These are phyloP conservation scores for Eragrostis nindensis DNA, from an alignment of 176 grass and related monocot genomes.

Conservation along the genomic window DNA sequence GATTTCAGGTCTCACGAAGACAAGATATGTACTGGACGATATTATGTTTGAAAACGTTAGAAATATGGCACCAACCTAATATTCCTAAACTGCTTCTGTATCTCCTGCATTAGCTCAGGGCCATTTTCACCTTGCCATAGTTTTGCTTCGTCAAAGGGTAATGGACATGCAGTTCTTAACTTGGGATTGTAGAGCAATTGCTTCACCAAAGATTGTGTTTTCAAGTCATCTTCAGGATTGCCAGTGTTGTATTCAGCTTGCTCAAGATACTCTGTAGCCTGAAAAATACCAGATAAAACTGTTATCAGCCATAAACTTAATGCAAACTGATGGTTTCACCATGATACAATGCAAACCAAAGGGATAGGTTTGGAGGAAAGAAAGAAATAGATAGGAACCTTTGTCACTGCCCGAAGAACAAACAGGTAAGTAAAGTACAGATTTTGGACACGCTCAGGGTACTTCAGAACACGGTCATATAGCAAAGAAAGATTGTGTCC, in stretches of 20 bases:
- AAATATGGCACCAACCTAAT: conserved; percentile 63
- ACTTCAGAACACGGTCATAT: conserved; percentile 85
- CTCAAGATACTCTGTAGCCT: conserved; percentile 95
- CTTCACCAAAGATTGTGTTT: conserved; percentile 81
- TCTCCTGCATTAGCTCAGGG: conserved; percentile 75
- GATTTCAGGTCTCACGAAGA: neutral
- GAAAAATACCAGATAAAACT: conserved; percentile 48
- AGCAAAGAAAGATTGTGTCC: conserved; percentile 77
- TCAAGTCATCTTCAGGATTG: conserved; percentile 78
- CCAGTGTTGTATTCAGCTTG: conserved; percentile 93
- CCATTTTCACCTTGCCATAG: conserved; percentile 95
- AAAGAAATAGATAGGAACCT: conserved; percentile 58
- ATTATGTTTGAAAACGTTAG: neutral
- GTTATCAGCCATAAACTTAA: conserved; percentile 8
- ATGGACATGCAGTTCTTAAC: conserved; percentile 72
- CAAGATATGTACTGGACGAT: neutral
- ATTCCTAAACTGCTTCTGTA: conserved; percentile 96
- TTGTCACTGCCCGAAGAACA: conserved; percentile 95
- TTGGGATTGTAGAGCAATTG: conserved; percentile 78
- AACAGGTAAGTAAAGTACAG: conserved; percentile 93
- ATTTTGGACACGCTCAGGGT: conserved; percentile 84
- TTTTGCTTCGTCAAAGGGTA: conserved; percentile 90
- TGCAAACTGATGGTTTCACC: neutral
- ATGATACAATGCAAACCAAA: neutral
- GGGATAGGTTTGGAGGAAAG: neutral